A percentile compares a stretch with the other conserved stretches of the same genome.
phyloP scores from a whole-genome alignment of 108 stramenopile genomes.

The Skeletonema marinoi region DNA sequence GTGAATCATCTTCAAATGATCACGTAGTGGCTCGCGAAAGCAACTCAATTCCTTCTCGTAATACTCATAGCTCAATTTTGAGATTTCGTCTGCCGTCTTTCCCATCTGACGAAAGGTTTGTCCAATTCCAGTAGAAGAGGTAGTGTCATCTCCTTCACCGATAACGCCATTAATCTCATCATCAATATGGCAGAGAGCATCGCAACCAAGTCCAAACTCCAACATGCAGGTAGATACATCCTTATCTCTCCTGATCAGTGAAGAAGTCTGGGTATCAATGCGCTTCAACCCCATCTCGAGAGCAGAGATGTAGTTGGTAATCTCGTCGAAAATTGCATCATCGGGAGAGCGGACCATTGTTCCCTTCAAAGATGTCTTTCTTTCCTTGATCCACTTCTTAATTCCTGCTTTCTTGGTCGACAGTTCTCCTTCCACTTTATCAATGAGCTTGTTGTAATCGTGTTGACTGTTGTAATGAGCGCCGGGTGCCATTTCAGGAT shows the following conservation, averaged over 20 bases:
- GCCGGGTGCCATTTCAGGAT: conserved; percentile 1
- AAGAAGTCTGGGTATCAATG: conserved; percentile 34
- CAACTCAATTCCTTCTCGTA: conserved; percentile 59
- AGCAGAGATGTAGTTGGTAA: conserved; percentile 41
- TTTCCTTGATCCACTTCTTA: conserved; percentile 53
- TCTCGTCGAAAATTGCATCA: conserved; percentile 45
- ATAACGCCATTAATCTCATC: conserved; percentile 56
- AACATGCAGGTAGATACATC: conserved; percentile 25
- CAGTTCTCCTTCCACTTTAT: conserved; percentile 24
- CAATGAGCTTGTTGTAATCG: conserved; percentile 17
- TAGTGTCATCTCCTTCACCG: conserved; percentile 42
- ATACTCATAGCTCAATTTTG: conserved; percentile 50
- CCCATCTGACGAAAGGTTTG: conserved; percentile 43
- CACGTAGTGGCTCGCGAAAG: conserved; percentile 76
- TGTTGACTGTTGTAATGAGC: conserved; percentile 10
- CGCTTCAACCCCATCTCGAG: conserved; percentile 40
- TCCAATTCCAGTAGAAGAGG: conserved; percentile 25
- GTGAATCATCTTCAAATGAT: conserved; percentile 69
- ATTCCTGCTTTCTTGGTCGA: conserved; percentile 25
- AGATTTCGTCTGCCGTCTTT: conserved; percentile 56
- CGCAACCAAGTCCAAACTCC: conserved; percentile 55
- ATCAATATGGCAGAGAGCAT: conserved; percentile 43
- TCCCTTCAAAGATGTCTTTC: conserved; percentile 33
- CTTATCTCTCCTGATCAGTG: conserved; percentile 21
- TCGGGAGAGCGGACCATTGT: conserved; percentile 35